Percentiles rank a stretch among this genome's conserved stretches.
Evolutionary conservation across 2,329 filamentous ascomycete genomes (phyloP).

Genomic region (Aureobasidium sp.): DNA sequence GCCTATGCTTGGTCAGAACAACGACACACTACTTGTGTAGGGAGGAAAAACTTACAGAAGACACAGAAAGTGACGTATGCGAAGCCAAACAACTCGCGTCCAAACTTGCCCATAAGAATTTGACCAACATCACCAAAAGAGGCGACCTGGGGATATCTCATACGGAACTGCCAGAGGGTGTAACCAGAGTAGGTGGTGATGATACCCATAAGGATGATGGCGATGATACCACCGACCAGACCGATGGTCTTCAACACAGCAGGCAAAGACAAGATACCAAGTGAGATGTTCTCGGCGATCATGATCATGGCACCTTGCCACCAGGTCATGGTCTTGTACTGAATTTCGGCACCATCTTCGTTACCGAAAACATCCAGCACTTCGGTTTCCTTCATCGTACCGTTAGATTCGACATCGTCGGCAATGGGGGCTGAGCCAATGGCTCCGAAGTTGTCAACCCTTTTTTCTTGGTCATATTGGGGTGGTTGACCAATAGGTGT

Average conservation of each 20-base stretch:
- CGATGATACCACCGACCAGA: constrained; percentile 46
- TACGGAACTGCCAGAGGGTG: constrained; percentile 53
- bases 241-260: constrained; percentile 47
- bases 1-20: constrained; percentile 25
- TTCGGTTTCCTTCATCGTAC: constrained; percentile 11
- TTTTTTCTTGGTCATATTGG: constrained; percentile 11
- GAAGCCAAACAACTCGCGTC: constrained; percentile 56
- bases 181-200: constrained; percentile 55
- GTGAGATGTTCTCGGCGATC: constrained; percentile 51
- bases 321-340: constrained; percentile 48
- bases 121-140: constrained; percentile 64
- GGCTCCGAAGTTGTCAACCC: constrained; percentile 5
- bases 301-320: constrained; percentile 38
- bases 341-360: constrained; percentile 29
- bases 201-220: constrained; percentile 47
- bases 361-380: constrained; percentile 13
- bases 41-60: constrained; percentile 39
- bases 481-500: constrained; percentile 5
- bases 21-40: neutral
- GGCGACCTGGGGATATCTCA: constrained; percentile 41
- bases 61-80: constrained; percentile 59
- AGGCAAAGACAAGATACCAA: constrained; percentile 51
- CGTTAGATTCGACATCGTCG: constrained; percentile 9
- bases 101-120: constrained; percentile 55
- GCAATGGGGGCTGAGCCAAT: neutral